Base-by-base conservation (phyloP, 345 rosid species). In the Salix caprea region DNA sequence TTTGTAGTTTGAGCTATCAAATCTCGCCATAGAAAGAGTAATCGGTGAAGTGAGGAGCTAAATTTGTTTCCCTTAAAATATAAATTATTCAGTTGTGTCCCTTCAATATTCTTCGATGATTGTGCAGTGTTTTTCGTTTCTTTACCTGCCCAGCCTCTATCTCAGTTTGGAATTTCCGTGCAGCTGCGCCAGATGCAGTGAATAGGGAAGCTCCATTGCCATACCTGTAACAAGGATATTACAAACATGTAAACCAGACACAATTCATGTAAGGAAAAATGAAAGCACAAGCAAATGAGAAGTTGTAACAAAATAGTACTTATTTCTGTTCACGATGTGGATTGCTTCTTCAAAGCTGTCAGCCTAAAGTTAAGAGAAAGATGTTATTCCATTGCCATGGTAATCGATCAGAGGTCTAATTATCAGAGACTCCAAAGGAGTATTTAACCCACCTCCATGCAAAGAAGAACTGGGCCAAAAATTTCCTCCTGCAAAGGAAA, bases 81-180 rank as follows among this genome's bases (percentile, higher is more conserved):
- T 23, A 67, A 67, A 30, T 74, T 30, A 52, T 7, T 14, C 32
- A 34, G 23, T 24, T 54, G 37, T 21, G 64, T 39, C 56, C 65
- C 30, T 32, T n/a, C n/a, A 50, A 30, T 13, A 32, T 23, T 73
- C 37, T 34, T 42, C 39, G 7, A 75, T 46, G 44, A 13, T 50
- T 39, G 65, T 24, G 3, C 24, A 18, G 14, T 54, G 64, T 2
- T 67, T 12, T 1, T 44, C 9, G 7, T 23, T 19, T 34, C 19
- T 52, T 82, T 85, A 93, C 99, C 98, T 93, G 98, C 62, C 99
- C 99, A 34, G 98, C 98, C 86, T 91, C 98, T 48, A 95, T 90
- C 75, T 93, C 99, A 68, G 87, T 87, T 83, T 91, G 99, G 82
- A 95, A 95, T 87, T 93, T 95, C 84, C 99, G 90, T 0, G 99